Evolutionary conservation across 306 rosid species (phyloP).

Genomic region (Trichosanthes truncata): DNA sequence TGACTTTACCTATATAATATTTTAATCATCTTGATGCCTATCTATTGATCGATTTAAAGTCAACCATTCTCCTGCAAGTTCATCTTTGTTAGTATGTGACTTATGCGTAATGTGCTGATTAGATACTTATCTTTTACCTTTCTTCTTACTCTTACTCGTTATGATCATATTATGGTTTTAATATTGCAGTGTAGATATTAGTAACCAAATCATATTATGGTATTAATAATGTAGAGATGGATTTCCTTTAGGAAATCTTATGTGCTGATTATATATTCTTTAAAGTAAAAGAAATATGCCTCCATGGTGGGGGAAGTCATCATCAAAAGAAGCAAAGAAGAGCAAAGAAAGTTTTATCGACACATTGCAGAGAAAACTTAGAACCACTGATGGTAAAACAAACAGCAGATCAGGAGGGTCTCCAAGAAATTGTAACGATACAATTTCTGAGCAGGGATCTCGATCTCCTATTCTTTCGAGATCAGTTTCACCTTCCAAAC

Average conservation of each 20-base stretch:
- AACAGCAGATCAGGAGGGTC: constrained; percentile 53
- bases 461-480: constrained; percentile 52
- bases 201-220: not conserved
- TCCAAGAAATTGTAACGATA: constrained; percentile 43
- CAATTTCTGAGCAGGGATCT: constrained; percentile 72
- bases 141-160: not conserved
- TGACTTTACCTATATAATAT: not conserved
- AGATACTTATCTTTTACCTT: not conserved
- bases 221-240: not conserved
- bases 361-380: constrained; percentile 59
- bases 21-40: not conserved
- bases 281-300: constrained; percentile 34
- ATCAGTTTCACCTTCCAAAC: constrained; percentile 76
- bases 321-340: constrained; percentile 76
- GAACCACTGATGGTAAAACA: constrained; percentile 54
- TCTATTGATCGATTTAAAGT: not conserved
- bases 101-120: not conserved
- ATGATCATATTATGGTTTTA: not conserved
- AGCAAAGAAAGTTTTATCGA: constrained; percentile 63
- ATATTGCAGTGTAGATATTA: not conserved
- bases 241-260: not conserved
- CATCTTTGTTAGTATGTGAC: not conserved
- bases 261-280: not conserved
- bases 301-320: constrained; percentile 79
- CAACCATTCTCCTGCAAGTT: not conserved